A percentile compares a stretch with the other conserved stretches of the same genome.
Evolutionary conservation across 345 rosid genomes (phyloP).

Genomic region (Bretschneidera sinensis): DNA sequence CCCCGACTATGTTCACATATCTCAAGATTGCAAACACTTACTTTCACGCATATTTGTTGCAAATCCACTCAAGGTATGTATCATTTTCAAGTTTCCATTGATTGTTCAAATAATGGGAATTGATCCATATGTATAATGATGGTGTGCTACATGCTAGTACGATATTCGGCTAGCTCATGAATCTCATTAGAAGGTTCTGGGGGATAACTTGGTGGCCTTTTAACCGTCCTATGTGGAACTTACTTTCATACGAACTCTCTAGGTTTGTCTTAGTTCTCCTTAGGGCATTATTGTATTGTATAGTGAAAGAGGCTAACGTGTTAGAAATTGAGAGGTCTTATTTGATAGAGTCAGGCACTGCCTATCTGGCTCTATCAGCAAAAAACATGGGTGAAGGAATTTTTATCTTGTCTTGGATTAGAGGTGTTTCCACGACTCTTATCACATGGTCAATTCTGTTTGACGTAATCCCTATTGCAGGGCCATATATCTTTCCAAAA

Average conservation of each 20-base stretch:
- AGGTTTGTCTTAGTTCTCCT: no score
- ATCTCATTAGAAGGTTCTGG: no score
- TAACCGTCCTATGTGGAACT: neutral
- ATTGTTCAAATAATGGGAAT: neutral
- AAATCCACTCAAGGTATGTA: conserved; percentile 55
- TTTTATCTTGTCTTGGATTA: no score
- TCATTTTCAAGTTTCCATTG: neutral
- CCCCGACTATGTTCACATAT: conserved; percentile 80
- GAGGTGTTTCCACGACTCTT: no score
- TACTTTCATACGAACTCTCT: no score
- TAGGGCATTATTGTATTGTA: neutral
- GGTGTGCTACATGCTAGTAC: neutral
- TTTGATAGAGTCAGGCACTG: neutral
- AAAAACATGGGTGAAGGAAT: no score
- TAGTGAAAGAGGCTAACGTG: neutral
- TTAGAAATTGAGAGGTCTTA: neutral
- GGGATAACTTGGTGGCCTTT: no score
- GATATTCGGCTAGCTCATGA: no score
- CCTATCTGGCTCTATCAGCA: neutral
- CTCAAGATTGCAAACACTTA: conserved; percentile 74
- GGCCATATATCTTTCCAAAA: no score
- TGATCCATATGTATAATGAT: neutral
- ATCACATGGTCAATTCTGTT: neutral
- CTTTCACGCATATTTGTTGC: conserved; percentile 84
- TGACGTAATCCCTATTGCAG: neutral